Conservation (phyloP, 2,329 filamentous ascomycete species). For the Botrytis porri region DNA sequence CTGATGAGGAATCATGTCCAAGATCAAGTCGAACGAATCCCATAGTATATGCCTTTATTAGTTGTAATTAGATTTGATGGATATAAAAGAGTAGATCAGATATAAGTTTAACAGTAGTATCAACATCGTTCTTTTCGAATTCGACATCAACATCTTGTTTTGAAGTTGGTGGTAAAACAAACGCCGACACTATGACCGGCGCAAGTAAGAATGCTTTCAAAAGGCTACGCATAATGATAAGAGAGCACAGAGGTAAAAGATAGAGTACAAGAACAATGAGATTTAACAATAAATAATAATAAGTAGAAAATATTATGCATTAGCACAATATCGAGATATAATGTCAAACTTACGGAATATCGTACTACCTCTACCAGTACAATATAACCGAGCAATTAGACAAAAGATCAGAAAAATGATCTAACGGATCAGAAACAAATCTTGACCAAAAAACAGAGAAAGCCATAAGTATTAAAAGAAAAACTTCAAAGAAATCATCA, state of each 20-base stretch:
- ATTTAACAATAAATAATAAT: neutral
- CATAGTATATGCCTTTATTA: conserved; percentile 24
- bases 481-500: neutral
- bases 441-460: neutral
- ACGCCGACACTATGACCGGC: conserved; percentile 32
- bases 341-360: neutral
- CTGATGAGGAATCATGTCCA: conserved; percentile 26
- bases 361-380: neutral
- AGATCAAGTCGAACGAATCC: conserved; percentile 27
- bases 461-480: neutral
- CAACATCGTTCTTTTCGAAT: neutral
- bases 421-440: neutral
- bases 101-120: neutral
- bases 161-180: conserved; percentile 26
- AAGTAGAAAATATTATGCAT: neutral
- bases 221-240: conserved; percentile 36
- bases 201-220: conserved; percentile 35
- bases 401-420: neutral
- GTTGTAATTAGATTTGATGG: neutral
- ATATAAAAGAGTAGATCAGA: no score
- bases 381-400: neutral
- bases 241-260: neutral
- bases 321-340: neutral
- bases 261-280: neutral
- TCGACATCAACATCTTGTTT: neutral